A percentile compares a stretch with the other conserved stretches of the same genome.
These are phyloP conservation scores for Hortaea werneckii DNA, from an alignment of 2,329 filamentous ascomycete species.

Conservation along the genomic window DNA sequence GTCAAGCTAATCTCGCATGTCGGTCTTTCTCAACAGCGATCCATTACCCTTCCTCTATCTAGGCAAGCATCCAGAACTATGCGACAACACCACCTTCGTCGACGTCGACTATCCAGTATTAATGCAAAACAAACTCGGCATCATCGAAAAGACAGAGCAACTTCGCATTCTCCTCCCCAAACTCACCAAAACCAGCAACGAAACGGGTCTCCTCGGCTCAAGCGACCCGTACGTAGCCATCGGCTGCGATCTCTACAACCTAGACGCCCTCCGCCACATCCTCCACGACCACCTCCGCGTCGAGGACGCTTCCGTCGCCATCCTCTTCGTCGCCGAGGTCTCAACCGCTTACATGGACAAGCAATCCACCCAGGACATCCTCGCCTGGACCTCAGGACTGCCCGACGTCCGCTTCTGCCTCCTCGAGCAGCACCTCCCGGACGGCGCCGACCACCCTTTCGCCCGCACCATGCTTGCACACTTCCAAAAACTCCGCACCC, in stretches of 20 bases:
- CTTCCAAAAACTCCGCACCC: conserved; percentile 70
- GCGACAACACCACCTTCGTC: conserved; percentile 56
- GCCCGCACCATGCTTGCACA: conserved; percentile 75
- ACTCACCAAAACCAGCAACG: conserved; percentile 25
- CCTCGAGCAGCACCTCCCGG: conserved; percentile 75
- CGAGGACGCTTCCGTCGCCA: conserved; percentile 45
- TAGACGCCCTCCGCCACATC: conserved; percentile 49
- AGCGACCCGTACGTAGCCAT: conserved; percentile 68
- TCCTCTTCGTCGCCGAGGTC: conserved; percentile 76
- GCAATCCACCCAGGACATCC: conserved; percentile 59
- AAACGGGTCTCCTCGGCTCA: conserved; percentile 44
- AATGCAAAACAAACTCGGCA: conserved; percentile 61
- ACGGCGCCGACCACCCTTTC: conserved; percentile 70
- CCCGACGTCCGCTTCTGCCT: conserved; percentile 71
- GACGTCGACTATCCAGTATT: conserved; percentile 80
- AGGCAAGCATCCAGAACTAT: conserved; percentile 51
- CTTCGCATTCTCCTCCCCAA: conserved; percentile 42
- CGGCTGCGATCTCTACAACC: conserved; percentile 68
- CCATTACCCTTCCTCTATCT: conserved; percentile 78
- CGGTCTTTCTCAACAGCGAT: conserved; percentile 54
- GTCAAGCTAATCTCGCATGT: no score
- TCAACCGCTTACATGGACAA: conserved; percentile 85
- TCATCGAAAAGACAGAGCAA: conserved; percentile 54
- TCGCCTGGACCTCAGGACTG: conserved; percentile 66
- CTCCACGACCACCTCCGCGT: conserved; percentile 51